phyloP scores from a whole-genome alignment of 305 asterid species.

The Fraxinus paxiana region DNA sequence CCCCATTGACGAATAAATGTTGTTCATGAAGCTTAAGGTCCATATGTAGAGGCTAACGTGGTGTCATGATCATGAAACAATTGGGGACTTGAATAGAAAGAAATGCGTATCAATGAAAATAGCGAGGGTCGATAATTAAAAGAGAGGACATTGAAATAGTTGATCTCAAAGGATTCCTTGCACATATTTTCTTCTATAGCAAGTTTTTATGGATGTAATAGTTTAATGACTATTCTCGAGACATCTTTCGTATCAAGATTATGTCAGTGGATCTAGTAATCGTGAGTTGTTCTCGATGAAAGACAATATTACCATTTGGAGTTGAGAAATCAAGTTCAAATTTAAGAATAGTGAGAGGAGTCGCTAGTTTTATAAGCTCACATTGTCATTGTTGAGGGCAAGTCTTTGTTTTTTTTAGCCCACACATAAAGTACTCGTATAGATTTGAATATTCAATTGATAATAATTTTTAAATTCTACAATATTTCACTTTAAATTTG shows the following conservation, averaged over 20 bases:
- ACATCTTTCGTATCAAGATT: not conserved
- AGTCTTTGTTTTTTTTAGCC: too few species aligned
- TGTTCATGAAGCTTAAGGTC: too few species aligned
- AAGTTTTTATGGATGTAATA: not conserved
- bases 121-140: not conserved
- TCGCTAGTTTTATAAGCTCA: not conserved
- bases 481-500: too few species aligned
- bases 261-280: not conserved
- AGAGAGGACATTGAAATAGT: too few species aligned
- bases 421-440: too few species aligned
- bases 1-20: too few species aligned
- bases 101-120: not conserved
- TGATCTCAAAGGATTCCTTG: not conserved
- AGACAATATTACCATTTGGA: not conserved
- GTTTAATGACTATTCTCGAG: not conserved
- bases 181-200: not conserved
- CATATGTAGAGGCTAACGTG: not conserved
- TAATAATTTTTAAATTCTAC: too few species aligned
- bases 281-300: not conserved
- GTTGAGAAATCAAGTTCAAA: not conserved
- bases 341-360: not conserved
- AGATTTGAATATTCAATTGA: too few species aligned
- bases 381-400: not conserved
- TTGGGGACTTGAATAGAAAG: not conserved
- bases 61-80: not conserved